Evolutionary conservation across 768 basidiomycete species (phyloP), one percentile per base, ranked within the genome.

Genomic region (Boletus pseudo-olivaceus): DNA sequence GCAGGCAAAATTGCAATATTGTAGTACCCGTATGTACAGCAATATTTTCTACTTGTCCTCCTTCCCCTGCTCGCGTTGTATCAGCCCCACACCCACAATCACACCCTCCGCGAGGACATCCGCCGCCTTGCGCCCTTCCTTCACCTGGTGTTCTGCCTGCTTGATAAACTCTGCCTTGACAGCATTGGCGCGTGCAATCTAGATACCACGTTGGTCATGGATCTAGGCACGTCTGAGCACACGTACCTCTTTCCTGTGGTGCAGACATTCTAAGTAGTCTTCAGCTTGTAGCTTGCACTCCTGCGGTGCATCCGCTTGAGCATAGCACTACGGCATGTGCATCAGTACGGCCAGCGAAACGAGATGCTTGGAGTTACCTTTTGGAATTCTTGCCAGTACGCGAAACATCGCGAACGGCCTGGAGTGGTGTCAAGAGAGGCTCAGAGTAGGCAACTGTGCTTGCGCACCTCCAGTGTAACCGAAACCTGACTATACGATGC

Each of bases 221-320:
- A 55, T 49, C 19, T 27, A 20, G 26, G 11, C n/a, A 29, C 12
- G 23, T 11, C 35, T 47, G 56, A 41, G 14, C 20, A 32, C 41
- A 30, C 82, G 65, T 59, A 93, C 95, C 84, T 93, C 92, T 73
- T 94, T 88, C 27, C 82, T 83, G 66, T 87, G 84, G 69, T 96
- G 93, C 53, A 98, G 73, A 70, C 95, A 97, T 69, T 95, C 93
- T 51, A 95, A 67, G 73, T 98, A 98, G 71, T 96, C 94, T 58
- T 88, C 88, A 47, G 82, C 82, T 56, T 83, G 84, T 15, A 79
- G 72, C 15, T 77, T 76, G 71, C 95, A 98, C 63, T 88, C 76
- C 46, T 72, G 71, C 0, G 94, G 93, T 43, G 75, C 75, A 63
- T 93, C 89, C 37, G 93, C 82, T 54, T 81, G 77, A 6, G 88